Percentiles rank a stretch among this genome's conserved stretches.
Evolutionary conservation across 2,329 filamentous ascomycete species (phyloP).

Genomic region (Epicoccum nigrum): DNA sequence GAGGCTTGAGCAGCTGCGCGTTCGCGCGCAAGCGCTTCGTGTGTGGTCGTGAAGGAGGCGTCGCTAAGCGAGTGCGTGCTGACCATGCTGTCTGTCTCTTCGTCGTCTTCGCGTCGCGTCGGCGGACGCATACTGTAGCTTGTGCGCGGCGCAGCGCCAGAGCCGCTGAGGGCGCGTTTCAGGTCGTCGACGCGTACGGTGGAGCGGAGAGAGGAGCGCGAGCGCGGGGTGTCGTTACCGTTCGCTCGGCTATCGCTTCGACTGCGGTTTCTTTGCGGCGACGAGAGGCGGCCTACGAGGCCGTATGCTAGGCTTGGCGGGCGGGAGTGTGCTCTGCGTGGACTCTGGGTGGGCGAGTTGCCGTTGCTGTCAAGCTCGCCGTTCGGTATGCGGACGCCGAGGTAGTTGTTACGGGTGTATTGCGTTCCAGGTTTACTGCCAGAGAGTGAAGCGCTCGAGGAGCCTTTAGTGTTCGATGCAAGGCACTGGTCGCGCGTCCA

Average conservation of each 20-base stretch:
- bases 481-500: slow-evolving; percentile 82
- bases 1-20: not conserved
- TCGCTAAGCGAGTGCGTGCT: slow-evolving; percentile 75
- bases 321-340: slow-evolving; percentile 40
- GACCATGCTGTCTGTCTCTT: slow-evolving; percentile 69
- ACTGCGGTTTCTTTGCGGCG: slow-evolving; percentile 37
- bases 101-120: slow-evolving; percentile 39
- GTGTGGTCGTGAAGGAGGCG: slow-evolving; percentile 54
- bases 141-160: slow-evolving; percentile 35
- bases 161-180: slow-evolving; percentile 53
- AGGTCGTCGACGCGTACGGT: slow-evolving; percentile 55
- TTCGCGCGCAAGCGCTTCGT: slow-evolving; percentile 18
- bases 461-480: slow-evolving; percentile 68
- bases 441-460: slow-evolving; percentile 74
- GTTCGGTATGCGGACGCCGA: slow-evolving; percentile 62
- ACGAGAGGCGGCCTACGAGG: slow-evolving; percentile 40
- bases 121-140: slow-evolving; percentile 37
- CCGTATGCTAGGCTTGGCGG: slow-evolving; percentile 44
- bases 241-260: slow-evolving; percentile 21
- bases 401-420: slow-evolving; percentile 49
- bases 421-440: slow-evolving; percentile 66
- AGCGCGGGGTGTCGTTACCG: slow-evolving; percentile 39
- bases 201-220: slow-evolving; percentile 46
- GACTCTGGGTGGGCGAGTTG: slow-evolving; percentile 42
- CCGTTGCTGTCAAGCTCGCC: slow-evolving; percentile 41